Conservation (phyloP, 345 rosid species). For the Geranium rotundifolium region DNA sequence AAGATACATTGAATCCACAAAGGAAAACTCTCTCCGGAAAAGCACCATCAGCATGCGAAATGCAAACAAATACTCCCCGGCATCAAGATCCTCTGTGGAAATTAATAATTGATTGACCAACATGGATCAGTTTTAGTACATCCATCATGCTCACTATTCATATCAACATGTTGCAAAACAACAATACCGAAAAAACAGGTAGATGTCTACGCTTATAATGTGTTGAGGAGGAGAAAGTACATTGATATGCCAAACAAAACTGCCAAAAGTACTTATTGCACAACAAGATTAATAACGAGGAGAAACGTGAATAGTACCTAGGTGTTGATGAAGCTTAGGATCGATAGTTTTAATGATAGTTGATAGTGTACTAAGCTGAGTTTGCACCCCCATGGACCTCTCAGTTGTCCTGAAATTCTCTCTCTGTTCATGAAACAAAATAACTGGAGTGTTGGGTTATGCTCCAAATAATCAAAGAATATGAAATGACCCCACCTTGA, state of each 20-base stretch:
- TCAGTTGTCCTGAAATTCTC: constrained; percentile 71
- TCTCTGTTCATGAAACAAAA: constrained; percentile 40
- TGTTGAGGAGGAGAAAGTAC: too few species aligned
- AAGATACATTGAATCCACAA: constrained; percentile 71
- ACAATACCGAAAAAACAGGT: too few species aligned
- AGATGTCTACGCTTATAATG: too few species aligned
- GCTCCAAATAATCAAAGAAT: background rate
- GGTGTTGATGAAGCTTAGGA: constrained; percentile 90
- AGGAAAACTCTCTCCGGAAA: constrained; percentile 89
- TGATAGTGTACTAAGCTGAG: constrained; percentile 74
- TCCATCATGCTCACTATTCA: too few species aligned
- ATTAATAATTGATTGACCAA: constrained; percentile 2
- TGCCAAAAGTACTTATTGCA: too few species aligned
- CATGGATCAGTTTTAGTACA: constrained; percentile 7
- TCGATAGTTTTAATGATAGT: constrained; percentile 74
- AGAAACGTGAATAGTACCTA: constrained; percentile 32
- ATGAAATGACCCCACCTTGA: too few species aligned
- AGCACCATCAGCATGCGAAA: constrained; percentile 96
- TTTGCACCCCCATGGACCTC: constrained; percentile 77
- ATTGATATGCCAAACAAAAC: too few species aligned
- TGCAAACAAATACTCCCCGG: constrained; percentile 89
- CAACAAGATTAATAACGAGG: too few species aligned
- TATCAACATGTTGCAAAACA: too few species aligned
- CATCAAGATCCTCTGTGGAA: constrained; percentile 69
- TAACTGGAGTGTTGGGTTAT: constrained; percentile 1